Evolutionary conservation across 2,329 filamentous ascomycete genomes (phyloP).

Genomic region (Pseudogymnoascus sp.): DNA sequence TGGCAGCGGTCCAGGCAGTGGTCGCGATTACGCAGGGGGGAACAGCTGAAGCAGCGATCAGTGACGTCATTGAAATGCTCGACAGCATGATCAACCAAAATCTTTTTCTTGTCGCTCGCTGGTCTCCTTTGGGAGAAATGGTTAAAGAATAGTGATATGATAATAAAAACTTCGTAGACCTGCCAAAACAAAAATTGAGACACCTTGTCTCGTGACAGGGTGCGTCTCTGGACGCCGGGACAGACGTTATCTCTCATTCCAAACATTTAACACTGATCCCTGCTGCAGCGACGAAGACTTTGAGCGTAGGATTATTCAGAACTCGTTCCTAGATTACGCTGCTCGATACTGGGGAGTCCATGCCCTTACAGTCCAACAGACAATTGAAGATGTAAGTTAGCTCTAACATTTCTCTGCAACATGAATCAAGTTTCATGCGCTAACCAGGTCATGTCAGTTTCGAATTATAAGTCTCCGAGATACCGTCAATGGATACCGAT

Average conservation of each 20-base stretch:
- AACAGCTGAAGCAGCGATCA: too few species aligned
- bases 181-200: slow-evolving; percentile 6
- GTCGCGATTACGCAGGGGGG: too few species aligned
- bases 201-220: slow-evolving; percentile 16
- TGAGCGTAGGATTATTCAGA: slow-evolving; percentile 12
- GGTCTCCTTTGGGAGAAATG: slow-evolving; percentile 17
- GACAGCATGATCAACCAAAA: too few species aligned
- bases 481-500: slow-evolving; percentile 4
- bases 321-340: slow-evolving; percentile 22
- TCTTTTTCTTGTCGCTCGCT: too few species aligned
- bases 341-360: slow-evolving; percentile 23
- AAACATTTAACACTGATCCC: slow-evolving; percentile 21
- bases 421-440: not conserved
- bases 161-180: slow-evolving; percentile 14
- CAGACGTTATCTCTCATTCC: slow-evolving; percentile 26
- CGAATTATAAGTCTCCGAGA: not conserved
- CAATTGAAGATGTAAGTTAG: not conserved
- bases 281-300: slow-evolving; percentile 16
- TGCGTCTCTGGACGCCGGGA: slow-evolving; percentile 20
- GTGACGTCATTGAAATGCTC: too few species aligned
- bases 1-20: too few species aligned
- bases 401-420: slow-evolving; percentile 1
- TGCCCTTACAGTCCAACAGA: slow-evolving; percentile 14
- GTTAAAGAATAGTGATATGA: slow-evolving; percentile 13
- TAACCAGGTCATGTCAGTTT: not conserved